Percentiles rank a stretch among this genome's conserved stretches.
phyloP scores from a whole-genome alignment of 164 flowering plant genomes.

The Nymphaea thermarum region DNA sequence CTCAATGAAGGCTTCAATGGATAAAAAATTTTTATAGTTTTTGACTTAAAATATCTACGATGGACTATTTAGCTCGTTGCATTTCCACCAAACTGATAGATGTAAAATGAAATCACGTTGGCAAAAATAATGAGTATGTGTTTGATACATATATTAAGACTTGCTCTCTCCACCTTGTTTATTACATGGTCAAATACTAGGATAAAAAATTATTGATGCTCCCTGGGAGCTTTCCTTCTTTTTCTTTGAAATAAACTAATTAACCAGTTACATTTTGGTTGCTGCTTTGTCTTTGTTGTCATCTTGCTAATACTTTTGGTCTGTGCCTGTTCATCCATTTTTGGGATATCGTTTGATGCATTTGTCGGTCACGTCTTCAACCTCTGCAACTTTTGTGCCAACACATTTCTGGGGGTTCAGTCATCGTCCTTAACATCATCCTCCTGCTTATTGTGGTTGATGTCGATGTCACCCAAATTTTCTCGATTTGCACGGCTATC shows the following conservation, averaged over 20 bases:
- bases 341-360: too few species aligned
- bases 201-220: too few species aligned
- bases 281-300: too few species aligned
- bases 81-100: background rate
- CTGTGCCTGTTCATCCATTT: too few species aligned
- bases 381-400: background rate
- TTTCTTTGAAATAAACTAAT: too few species aligned
- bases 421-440: background rate
- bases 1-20: background rate
- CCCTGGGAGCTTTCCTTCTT: background rate
- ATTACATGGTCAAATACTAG: background rate
- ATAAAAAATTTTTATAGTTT: too few species aligned
- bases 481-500: background rate
- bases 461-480: background rate
- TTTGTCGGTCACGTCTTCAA: too few species aligned
- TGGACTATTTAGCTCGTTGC: background rate
- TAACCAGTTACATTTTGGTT: background rate
- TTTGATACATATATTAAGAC: background rate
- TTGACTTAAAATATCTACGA: background rate
- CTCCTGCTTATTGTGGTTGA: background rate
- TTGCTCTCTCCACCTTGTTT: background rate
- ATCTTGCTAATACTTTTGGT: too few species aligned
- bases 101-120: background rate
- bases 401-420: background rate
- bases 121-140: too few species aligned